Evolutionary conservation across 192 early-diverging fungal species (phyloP), one percentile per base, ranked within the genome.

Genomic region (Allomyces macrogynus): DNA sequence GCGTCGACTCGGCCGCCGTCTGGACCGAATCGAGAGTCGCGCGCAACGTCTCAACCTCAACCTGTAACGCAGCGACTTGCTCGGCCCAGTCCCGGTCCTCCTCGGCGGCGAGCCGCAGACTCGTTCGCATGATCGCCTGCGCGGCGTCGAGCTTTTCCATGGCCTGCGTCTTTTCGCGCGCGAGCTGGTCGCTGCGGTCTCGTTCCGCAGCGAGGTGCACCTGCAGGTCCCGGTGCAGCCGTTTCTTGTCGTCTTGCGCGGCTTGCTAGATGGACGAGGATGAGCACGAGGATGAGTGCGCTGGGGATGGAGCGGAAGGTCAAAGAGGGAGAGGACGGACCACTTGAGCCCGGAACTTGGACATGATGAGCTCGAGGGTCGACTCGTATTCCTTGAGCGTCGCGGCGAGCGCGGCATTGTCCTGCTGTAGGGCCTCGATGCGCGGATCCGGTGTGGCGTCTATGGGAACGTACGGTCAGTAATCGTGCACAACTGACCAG

Each of bases 321-420:
- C 4, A 7, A 7, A 7, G 7, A n/a, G 7, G 7, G 32, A 40
- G 32, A 40, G 32, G 8, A 72, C 67, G 43, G 49, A 80, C 79
- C 68, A 75, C 70, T 61, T 80, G 77, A n/a, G 65, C 61, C 27
- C 77, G 60, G 61, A 77, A 80, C 66, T 80, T 80, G 24, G 65
- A 49, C 77, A 80, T 80, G 24, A 80, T 66, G 10, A 80, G 68
- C 60, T 80, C 77, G 10, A 80, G 66, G 1, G 79, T 77, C n/a
- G 75, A 64, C 67, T 80, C 79, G 67, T 80, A 80, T 63, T 80
- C 74, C 64, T 80, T 80, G 23, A 79, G 72, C 8, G 71, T 60
- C 54, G 79, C 73, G 61, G 71, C 71, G 22, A 80, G 67, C 14
- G 75, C 54, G 43, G 71, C 69, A 49, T 81, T 80, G 67, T 80